Evolutionary conservation across 1,284 basidiomycete species (phyloP).

Genomic region (Ceratobasidium sp.): DNA sequence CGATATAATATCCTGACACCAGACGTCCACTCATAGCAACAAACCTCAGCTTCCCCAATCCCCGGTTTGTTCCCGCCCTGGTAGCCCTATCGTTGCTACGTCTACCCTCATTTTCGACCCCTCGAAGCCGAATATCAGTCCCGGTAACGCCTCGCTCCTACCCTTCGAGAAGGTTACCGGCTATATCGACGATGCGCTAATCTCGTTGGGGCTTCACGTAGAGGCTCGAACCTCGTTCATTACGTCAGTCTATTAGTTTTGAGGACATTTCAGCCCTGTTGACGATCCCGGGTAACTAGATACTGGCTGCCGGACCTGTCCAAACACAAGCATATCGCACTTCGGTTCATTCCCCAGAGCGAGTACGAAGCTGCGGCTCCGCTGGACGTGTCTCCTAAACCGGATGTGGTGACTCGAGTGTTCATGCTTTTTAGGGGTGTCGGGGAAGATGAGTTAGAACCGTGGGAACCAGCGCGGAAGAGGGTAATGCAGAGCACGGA

Average conservation of each 20-base stretch:
- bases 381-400: slow-evolving; percentile 58
- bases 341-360: slow-evolving; percentile 63
- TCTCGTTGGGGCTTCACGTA: slow-evolving; percentile 58
- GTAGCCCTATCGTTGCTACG: neutral
- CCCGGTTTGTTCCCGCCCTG: slow-evolving; percentile 8
- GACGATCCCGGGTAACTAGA: too few relatives aligned
- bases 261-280: too few relatives aligned
- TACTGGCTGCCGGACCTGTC: slow-evolving; percentile 62
- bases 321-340: slow-evolving; percentile 60
- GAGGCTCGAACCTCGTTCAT: slow-evolving; percentile 64
- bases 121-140: slow-evolving; percentile 43
- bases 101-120: slow-evolving; percentile 49
- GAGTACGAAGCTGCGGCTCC: slow-evolving; percentile 60
- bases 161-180: slow-evolving; percentile 52
- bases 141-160: slow-evolving; percentile 55
- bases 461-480: slow-evolving; percentile 51
- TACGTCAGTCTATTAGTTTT: too few relatives aligned
- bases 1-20: too few relatives aligned
- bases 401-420: slow-evolving; percentile 62
- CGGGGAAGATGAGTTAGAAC: slow-evolving; percentile 49
- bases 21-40: neutral
- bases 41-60: neutral
- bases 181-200: slow-evolving; percentile 59
- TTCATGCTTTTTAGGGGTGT: slow-evolving; percentile 65
- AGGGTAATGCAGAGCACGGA: slow-evolving; percentile 48